Evolutionary conservation across 345 rosid genomes (phyloP), one percentile per base, ranked within the genome.

Genomic region (Trapa incisa): DNA sequence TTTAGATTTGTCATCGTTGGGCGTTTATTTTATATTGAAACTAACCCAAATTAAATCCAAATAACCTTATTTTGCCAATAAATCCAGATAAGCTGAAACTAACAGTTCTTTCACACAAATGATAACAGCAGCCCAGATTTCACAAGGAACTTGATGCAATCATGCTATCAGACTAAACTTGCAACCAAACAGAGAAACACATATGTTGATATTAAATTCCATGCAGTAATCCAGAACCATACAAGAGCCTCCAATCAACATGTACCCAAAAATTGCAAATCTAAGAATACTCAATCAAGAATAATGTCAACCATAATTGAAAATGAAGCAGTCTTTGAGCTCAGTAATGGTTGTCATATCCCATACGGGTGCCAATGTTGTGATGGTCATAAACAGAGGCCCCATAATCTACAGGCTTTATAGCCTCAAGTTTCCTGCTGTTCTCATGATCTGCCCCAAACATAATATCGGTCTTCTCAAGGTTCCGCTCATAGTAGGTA

Each of bases 391-490:
- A 83, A 39, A 67, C 32, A 2, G 81, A 74, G 56, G 79, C 82
- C 61, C 77, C 89, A 58, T 81, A 82, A 72, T 83, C 80, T 1
- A 75, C 86, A 2, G 94, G 90, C 84, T 83, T 88, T 68, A 53
- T 68, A 29, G 81, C 69, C 68, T 80, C 76, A 0, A 45, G 82
- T 75, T 78, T 84, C 58, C 74, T 73, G 32, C 83, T 84, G 71
- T 71, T 86, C 73, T 86, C 99, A 71, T 91, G 96, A 68, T 84
- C 88, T 54, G 96, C 96, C 60, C 99, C 97, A 38, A 91, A 91
- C 65, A 91, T 84, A 6, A 91, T 73, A 80, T 95, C 99, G 71
- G 87, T 87, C 62, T 85, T 89, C 82, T 87, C 97, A 70, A 70
- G 53, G 83, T 84, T 87, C 70, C 78, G 86, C 86, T 89, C 94